Base-by-base conservation (phyloP, 768 basidiomycete genomes). In the Pleurotus tuber-regium region DNA sequence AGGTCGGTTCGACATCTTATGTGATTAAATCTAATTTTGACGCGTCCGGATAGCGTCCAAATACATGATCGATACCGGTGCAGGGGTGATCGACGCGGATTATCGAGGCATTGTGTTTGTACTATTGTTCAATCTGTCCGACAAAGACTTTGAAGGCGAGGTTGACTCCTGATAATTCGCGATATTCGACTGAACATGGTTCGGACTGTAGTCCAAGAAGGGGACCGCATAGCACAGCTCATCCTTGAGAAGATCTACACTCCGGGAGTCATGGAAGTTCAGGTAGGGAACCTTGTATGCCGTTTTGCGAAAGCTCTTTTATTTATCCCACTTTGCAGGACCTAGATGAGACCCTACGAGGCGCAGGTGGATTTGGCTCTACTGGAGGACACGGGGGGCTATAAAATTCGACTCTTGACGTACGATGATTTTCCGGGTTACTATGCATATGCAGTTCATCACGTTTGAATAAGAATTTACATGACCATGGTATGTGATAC, bases 51-150 rank as follows among this genome's bases (percentile, higher is more conserved):
- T 39, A 97, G 97, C 97, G 16, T 89, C 90, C 12, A 99, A 99
- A 65, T 94, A 92, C 67, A 93, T 92, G 84, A 98, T 98, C 53
- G 91, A 95, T 63, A 98, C 96, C 0, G 97, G 97, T 1, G 97
- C 97, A 9, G 97, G 96, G 18, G 97, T 99, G 5, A 82, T 99
- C 44, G 97, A 99, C 57, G 91, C 92, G 5, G 97, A 99, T 66
- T 98, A 99, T 68, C 79, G 97, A 48, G 97, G 97, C 18, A 74
- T 84, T 10, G 82, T 99, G 40, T 93, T 87, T 62, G 91, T 98
- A 29, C 75, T 99, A 24, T 76, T 99, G 38, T 98, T 92, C 81
- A 98, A 99, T 65, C 80, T 86, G 51, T 88, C 88, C 0, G 92
- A 97, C 66, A 75, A 82, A 53, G 92, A 98, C 61, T 99, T 98